Base-by-base conservation (phyloP, 257 asterid species). In the Solanum chilense region DNA sequence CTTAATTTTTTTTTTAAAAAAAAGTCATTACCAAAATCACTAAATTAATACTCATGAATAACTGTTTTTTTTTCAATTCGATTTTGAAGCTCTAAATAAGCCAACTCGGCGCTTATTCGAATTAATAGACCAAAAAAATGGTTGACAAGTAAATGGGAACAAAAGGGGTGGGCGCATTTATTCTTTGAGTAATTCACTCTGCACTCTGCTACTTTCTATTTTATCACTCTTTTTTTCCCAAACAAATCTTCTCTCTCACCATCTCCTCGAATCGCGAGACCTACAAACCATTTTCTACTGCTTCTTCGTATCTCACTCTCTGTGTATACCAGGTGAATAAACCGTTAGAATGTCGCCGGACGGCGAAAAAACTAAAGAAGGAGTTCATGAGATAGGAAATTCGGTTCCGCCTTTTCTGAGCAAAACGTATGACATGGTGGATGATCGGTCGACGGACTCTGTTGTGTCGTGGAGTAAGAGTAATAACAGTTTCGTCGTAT, bases 381-480 rank as follows among this genome's bases (percentile, higher is more conserved):
- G 84, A 45, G 80, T 84, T 74, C 39, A 70, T 58, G 87, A 87
- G 84, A 39, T 13, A 74, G 91, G 49, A 41, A 78, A 90, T 75
- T 56, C 90, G 29, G 29, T 64, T 70, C 93, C 97, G 88, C 98
- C 98, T 56, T 95, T 95, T 88, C 91, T 95, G 84, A 91, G 96
- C 89, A 95, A 95, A 87, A 94, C 98, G 3, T 95, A 94, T 88
- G 98, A 95, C 64, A 91, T 94, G 97, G 98, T 95, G 71, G 95
- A 94, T 84, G 98, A 95, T 92, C 92, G 94, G 44, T 74, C 92
- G 14, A 91, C 96, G 37, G 95, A 94, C 88, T 88, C 91, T 58
- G 94, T 94, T 87, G 98, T 95, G 25, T 95, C 97, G 7, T 95
- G 98, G 98, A 90, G 94, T 88, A 84, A 85, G 75, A 88, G 84